These are phyloP conservation scores for Meira nashicola DNA, from an alignment of 1,284 basidiomycete species.

Conservation along the genomic window DNA sequence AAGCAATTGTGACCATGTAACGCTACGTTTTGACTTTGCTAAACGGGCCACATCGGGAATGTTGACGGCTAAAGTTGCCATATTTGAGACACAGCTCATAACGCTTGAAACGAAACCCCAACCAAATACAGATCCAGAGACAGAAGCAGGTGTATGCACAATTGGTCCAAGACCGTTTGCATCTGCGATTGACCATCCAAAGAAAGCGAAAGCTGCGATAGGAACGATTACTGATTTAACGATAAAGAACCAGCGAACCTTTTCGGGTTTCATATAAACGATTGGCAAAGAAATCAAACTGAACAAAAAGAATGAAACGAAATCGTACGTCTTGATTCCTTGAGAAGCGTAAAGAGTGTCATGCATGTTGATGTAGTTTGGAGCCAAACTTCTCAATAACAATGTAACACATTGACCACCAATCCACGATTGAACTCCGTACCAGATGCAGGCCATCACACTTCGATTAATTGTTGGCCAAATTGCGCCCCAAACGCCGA, in stretches of 20 bases:
- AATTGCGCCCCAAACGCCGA: conserved; percentile 73
- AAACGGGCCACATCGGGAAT: conserved; percentile 38
- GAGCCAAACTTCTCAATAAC: conserved; percentile 64
- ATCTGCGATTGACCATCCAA: conserved; percentile 74
- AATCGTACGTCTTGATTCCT: conserved; percentile 67
- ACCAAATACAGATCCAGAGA: conserved; percentile 67
- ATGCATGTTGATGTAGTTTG: conserved; percentile 64
- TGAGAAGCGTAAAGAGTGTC: conserved; percentile 67
- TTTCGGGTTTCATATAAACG: conserved; percentile 75
- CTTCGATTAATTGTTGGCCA: conserved; percentile 73
- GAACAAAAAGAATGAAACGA: conserved; percentile 79
- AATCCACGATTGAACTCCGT: conserved; percentile 50
- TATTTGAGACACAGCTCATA: conserved; percentile 35
- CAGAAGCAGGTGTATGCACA: conserved; percentile 63
- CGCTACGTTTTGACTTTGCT: conserved; percentile 25
- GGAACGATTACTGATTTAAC: conserved; percentile 67
- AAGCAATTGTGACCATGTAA: conserved; percentile 34
- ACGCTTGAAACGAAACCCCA: conserved; percentile 69
- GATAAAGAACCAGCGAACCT: conserved; percentile 76
- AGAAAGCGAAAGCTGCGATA: conserved; percentile 61
- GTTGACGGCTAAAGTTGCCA: conserved; percentile 39
- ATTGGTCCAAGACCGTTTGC: conserved; percentile 72
- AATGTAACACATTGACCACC: conserved; percentile 69
- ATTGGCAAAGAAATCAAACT: conserved; percentile 73
- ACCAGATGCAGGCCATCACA: conserved; percentile 67